Conservation (phyloP, 495 filamentous ascomycete genomes). For the Hypoxylon rickii region DNA sequence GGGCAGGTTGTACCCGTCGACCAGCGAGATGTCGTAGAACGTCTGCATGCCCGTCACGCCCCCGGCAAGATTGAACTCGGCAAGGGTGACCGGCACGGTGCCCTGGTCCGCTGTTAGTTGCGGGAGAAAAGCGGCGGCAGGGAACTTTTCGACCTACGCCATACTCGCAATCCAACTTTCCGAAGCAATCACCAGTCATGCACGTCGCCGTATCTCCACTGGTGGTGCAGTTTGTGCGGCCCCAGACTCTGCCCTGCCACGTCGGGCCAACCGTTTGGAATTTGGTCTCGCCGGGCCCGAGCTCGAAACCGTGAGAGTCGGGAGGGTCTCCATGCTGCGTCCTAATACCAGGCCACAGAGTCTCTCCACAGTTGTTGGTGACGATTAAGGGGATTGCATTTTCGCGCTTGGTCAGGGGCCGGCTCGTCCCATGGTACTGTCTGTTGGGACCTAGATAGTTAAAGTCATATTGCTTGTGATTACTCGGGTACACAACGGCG, state of each 20-base stretch:
- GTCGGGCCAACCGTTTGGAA: slow-evolving; percentile 63
- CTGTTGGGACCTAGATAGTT: slow-evolving; percentile 35
- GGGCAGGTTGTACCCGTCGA: slow-evolving; percentile 83
- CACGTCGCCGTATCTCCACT: slow-evolving; percentile 65
- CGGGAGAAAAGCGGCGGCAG: neutral
- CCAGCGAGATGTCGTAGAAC: slow-evolving; percentile 83
- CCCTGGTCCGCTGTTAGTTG: slow-evolving; percentile 49
- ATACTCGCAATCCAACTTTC: slow-evolving; percentile 64
- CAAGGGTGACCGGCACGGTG: slow-evolving; percentile 68
- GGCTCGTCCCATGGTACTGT: slow-evolving; percentile 24
- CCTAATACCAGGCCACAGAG: slow-evolving; percentile 72
- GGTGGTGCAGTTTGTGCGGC: slow-evolving; percentile 79
- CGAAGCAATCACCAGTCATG: slow-evolving; percentile 73
- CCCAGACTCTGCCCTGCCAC: slow-evolving; percentile 84
- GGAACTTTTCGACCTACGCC: slow-evolving; percentile 54
- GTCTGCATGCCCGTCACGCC: slow-evolving; percentile 62
- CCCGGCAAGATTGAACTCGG: slow-evolving; percentile 73
- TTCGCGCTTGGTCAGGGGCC: slow-evolving; percentile 36
- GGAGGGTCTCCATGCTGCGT: slow-evolving; percentile 70
- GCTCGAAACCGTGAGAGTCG: slow-evolving; percentile 64
- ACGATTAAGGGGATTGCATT: slow-evolving; percentile 56
- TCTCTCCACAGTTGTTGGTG: slow-evolving; percentile 68
- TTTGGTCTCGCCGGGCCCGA: slow-evolving; percentile 53
- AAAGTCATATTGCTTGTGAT: slow-evolving; percentile 33
- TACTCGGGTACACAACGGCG: slow-evolving; percentile 36